A percentile compares a stretch with the other conserved stretches of the same genome.
phyloP scores from a whole-genome alignment of 129 eudicot species.

The Chrysanthemum makinoi region DNA sequence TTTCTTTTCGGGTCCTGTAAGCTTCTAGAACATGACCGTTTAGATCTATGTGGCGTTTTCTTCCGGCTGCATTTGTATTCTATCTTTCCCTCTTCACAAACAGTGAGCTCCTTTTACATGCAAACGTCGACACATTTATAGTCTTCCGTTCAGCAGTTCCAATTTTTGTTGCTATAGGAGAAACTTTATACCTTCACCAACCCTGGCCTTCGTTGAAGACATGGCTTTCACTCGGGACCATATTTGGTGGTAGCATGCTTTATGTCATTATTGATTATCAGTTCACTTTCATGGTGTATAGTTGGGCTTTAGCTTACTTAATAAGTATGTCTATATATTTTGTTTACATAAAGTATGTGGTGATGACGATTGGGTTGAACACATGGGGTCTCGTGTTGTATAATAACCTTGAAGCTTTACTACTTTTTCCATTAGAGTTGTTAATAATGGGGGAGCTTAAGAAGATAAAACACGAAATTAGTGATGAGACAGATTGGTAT shows the following conservation, averaged over 20 bases:
- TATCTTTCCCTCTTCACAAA: constrained; percentile 89
- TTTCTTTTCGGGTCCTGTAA: constrained; percentile 62
- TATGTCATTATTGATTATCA: constrained; percentile 93
- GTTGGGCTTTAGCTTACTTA: constrained; percentile 90
- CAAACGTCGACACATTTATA: constrained; percentile 95
- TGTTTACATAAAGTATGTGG: constrained; percentile 96
- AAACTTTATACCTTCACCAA: constrained; percentile 81
- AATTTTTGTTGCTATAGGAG: constrained; percentile 94
- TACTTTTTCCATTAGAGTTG: constrained; percentile 86
- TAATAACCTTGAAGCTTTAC: constrained; percentile 93
- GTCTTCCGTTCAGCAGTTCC: constrained; percentile 94
- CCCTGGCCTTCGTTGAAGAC: constrained; percentile 93
- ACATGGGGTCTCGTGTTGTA: constrained; percentile 98
- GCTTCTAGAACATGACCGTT: constrained; percentile 71
- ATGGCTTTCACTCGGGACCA: constrained; percentile 83
- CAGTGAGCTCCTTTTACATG: constrained; percentile 97
- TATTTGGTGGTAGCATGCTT: constrained; percentile 84
- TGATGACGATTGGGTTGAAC: constrained; percentile 93
- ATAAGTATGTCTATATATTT: constrained; percentile 97
- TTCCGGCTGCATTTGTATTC: constrained; percentile 89
- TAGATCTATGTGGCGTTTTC: constrained; percentile 91
- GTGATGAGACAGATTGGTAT: constrained; percentile 85
- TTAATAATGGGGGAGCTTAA: constrained; percentile 93
- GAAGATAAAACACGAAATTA: constrained; percentile 81
- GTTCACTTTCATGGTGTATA: constrained; percentile 84